Conservation (phyloP, 352 stramenopile genomes). For the Phytophthora pisi region DNA sequence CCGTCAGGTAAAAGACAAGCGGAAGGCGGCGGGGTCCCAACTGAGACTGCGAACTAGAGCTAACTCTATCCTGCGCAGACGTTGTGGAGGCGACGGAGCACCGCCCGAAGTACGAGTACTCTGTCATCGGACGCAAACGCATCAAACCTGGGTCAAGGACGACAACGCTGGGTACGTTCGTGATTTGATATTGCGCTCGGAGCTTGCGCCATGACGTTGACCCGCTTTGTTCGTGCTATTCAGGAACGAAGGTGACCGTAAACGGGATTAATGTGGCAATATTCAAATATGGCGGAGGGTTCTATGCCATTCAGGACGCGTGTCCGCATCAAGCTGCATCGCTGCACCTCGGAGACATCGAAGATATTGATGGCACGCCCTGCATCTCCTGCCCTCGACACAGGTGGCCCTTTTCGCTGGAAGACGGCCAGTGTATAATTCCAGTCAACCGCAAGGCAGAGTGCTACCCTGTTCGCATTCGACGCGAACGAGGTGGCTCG, state of each 20-base stretch:
- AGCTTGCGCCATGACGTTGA: background rate
- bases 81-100: slow-evolving; percentile 78
- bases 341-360: slow-evolving; percentile 87
- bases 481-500: slow-evolving; percentile 45
- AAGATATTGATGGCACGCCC: slow-evolving; percentile 74
- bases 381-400: slow-evolving; percentile 83
- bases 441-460: slow-evolving; percentile 52
- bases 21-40: background rate
- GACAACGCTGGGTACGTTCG: slow-evolving; percentile 57
- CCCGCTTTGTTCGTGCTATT: background rate
- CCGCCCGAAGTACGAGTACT: slow-evolving; percentile 74
- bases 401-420: slow-evolving; percentile 83
- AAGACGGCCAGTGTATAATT: slow-evolving; percentile 74
- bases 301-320: slow-evolving; percentile 80
- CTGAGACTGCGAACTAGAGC: background rate
- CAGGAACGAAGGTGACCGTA: slow-evolving; percentile 63
- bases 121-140: slow-evolving; percentile 72
- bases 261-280: slow-evolving; percentile 82
- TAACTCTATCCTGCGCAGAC: slow-evolving; percentile 43
- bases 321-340: slow-evolving; percentile 82
- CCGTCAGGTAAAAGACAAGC: slow-evolving; percentile 49
- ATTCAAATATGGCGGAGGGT: slow-evolving; percentile 72
- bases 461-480: slow-evolving; percentile 68
- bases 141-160: slow-evolving; percentile 69
- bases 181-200: background rate